Percentiles rank a stretch among this genome's conserved stretches.
These are phyloP conservation scores for Sporothrix protearum DNA, from an alignment of 2,329 filamentous ascomycete species.

Conservation along the genomic window DNA sequence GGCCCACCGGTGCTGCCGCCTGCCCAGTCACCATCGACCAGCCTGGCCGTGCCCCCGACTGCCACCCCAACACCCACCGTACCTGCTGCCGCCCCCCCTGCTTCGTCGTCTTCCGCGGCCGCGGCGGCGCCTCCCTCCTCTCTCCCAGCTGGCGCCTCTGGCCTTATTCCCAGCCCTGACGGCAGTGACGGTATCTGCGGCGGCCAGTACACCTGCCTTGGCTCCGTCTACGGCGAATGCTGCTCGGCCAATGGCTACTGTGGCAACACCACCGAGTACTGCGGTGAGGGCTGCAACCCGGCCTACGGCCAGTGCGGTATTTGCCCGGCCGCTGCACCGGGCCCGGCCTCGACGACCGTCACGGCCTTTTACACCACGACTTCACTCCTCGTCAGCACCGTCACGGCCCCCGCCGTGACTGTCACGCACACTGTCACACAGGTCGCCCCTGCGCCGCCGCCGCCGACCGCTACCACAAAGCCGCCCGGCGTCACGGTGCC, in stretches of 20 bases:
- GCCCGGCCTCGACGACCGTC: constrained; percentile 9
- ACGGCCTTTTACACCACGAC: background rate
- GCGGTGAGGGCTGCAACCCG: constrained; percentile 27
- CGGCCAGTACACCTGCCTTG: constrained; percentile 25
- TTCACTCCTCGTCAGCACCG: background rate
- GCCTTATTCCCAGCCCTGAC: constrained; percentile 19
- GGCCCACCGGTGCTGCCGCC: background rate
- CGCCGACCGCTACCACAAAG: constrained; percentile 6
- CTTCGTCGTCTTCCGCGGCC: constrained; percentile 57
- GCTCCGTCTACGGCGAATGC: constrained; percentile 26
- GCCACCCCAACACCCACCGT: background rate
- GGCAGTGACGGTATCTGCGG: constrained; percentile 27
- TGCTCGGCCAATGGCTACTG: constrained; percentile 27
- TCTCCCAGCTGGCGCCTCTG: background rate
- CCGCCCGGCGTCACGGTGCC: constrained; percentile 1
- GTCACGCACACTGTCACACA: background rate
- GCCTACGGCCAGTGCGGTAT: constrained; percentile 24
- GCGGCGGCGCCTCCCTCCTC: constrained; percentile 33
- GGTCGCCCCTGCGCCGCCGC: background rate
- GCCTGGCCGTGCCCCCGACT: background rate
- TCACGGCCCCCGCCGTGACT: constrained; percentile 5
- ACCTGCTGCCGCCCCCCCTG: background rate
- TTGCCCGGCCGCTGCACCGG: background rate
- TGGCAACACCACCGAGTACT: constrained; percentile 25
- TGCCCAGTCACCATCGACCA: background rate